Evolutionary conservation across 169 alveolate species (phyloP), one percentile per base, ranked within the genome.

Genomic region (Plasmodium relictum): DNA sequence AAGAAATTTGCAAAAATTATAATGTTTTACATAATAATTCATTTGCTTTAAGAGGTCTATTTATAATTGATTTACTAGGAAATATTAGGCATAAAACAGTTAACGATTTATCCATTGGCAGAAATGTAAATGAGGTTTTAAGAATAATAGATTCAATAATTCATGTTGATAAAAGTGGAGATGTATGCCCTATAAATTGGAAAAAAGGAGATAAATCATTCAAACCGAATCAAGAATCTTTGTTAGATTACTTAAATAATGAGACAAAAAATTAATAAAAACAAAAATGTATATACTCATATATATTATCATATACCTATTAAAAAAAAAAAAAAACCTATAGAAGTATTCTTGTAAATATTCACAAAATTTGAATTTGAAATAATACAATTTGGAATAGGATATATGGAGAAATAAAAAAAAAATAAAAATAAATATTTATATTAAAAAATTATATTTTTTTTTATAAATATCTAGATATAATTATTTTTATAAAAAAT

Each of bases 151-250:
- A 94, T 88, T 95, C 96, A 26, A 92, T 94, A 37, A 88, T 90
- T 65, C 92, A 87, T 89, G 88, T 76, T 2, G 96, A 94, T 73
- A 92, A 73, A 45, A 74, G 93, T 61, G 96, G 96, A 20, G 88
- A 94, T 39, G 96, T 94, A 14, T 94, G 96, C 74, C 96, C 96
- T 31, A 95, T 88, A 12, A 92, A 94, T 85, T 94, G 96, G 96
- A 88, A 93, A 86, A 90, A 88, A 88, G 96, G 96, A 26, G 91
- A 88, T 37, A 88, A 78, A 63, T 50, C 91, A 0, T 83, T 83
- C 24, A 68, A 68, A 62, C 91, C 91, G 18, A 83, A 41, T 14
- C 66, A 12, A 31, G 91, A 83, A 26, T 42, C 80, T 7, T 61
- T 83, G 26, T 18, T 83, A 31, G 61, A 68, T 26, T 83, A 83